phyloP scores from a whole-genome alignment of 2,329 filamentous ascomycete genomes.

The Fusarium beomiforme region DNA sequence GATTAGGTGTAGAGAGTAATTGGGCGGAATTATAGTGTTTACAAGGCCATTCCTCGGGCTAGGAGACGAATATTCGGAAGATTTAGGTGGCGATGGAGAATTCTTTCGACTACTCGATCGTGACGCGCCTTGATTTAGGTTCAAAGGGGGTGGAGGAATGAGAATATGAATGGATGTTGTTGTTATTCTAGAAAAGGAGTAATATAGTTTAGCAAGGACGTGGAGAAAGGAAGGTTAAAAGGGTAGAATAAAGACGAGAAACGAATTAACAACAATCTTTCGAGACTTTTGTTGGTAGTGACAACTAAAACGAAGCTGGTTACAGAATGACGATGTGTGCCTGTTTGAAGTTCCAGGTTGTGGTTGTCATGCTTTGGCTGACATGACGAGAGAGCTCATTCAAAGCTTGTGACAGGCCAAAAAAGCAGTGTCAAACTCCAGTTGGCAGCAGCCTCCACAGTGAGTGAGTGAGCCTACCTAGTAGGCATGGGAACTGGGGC shows the following conservation, averaged over 20 bases:
- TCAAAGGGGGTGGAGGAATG: slow-evolving; percentile 18
- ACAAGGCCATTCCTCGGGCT: slow-evolving; percentile 30
- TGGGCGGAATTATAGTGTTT: slow-evolving; percentile 11
- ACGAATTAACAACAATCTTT: neutral
- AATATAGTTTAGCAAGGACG: neutral
- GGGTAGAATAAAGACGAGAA: slow-evolving; percentile 3
- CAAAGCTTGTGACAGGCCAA: slow-evolving; percentile 29
- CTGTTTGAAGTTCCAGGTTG: slow-evolving; percentile 26
- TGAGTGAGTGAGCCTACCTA: neutral
- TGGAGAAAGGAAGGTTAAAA: neutral
- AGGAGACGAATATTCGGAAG: neutral
- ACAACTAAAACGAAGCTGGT: slow-evolving; percentile 22
- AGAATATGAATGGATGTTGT: slow-evolving; percentile 6
- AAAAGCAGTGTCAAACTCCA: neutral
- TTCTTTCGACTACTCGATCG: slow-evolving; percentile 9
- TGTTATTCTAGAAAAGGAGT: slow-evolving; percentile 13
- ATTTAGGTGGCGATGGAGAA: neutral
- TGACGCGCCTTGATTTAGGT: slow-evolving; percentile 10
- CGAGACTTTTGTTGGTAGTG: neutral
- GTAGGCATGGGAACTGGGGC: neutral
- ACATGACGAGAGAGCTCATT: neutral
- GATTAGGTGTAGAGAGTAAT: neutral
- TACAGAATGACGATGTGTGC: slow-evolving; percentile 34
- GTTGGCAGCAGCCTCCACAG: slow-evolving; percentile 10
- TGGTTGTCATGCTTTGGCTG: slow-evolving; percentile 16